These are phyloP conservation scores for Hylodesmum podocarpum DNA, from an alignment of 306 rosid species.

Conservation along the genomic window DNA sequence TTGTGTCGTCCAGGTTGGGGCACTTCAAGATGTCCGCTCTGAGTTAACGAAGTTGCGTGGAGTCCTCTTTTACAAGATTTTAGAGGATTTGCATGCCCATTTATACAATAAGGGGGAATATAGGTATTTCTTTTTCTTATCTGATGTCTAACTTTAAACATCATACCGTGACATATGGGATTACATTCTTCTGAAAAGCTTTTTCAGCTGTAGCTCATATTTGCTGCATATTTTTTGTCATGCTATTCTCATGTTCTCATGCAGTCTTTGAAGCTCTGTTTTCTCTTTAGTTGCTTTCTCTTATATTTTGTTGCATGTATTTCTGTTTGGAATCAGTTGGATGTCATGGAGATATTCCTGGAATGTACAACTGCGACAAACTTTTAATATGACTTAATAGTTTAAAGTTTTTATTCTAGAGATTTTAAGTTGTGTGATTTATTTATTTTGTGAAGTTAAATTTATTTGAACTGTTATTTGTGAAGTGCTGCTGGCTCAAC, in stretches of 20 bases:
- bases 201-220: conserved; percentile 13
- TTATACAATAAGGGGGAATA: conserved; percentile 95
- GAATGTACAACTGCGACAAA: not conserved
- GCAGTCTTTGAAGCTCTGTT: conserved; percentile 21
- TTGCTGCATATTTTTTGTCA: conserved; percentile 19
- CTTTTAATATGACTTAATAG: conserved; percentile 16
- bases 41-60: conserved; percentile 92
- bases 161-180: conserved; percentile 1
- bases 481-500: conserved; percentile 70
- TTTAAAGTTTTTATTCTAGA: not conserved
- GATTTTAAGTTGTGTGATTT: conserved; percentile 1
- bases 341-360: conserved; percentile 9
- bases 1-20: conserved; percentile 77
- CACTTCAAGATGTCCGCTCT: conserved; percentile 97
- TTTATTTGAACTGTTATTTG: conserved; percentile 36
- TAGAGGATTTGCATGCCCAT: conserved; percentile 96
- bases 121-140: conserved; percentile 58
- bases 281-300: conserved; percentile 10
- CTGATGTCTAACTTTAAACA: not conserved
- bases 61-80: conserved; percentile 78
- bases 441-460: conserved; percentile 21
- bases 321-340: conserved; percentile 11
- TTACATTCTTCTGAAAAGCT: conserved; percentile 10
- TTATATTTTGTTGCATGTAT: conserved; percentile 10
- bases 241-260: conserved; percentile 31